Percentiles rank a stretch among this genome's conserved stretches.
These are phyloP conservation scores for Mucor ambiguus DNA, from an alignment of 371 early-diverging fungal genomes.

Conservation along the genomic window DNA sequence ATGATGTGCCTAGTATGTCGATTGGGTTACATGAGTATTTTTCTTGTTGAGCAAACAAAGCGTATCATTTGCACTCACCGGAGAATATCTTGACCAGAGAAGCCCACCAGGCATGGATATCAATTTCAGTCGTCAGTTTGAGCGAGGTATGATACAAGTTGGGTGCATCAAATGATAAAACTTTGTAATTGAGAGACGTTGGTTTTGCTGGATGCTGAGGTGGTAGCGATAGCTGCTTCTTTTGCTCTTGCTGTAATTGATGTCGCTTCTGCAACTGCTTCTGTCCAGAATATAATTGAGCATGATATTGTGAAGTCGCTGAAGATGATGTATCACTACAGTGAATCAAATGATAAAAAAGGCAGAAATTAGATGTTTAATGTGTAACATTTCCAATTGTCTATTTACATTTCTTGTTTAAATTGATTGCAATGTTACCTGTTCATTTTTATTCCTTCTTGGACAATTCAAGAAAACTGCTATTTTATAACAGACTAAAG, in stretches of 20 bases:
- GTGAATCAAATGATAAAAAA: neutral
- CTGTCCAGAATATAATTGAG: constrained; percentile 46
- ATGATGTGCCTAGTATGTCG: constrained; percentile 25
- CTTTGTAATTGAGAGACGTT: constrained; percentile 26
- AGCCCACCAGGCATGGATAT: constrained; percentile 52
- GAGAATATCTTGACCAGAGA: constrained; percentile 44
- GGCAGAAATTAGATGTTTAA: neutral
- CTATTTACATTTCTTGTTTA: neutral
- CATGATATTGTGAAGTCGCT: constrained; percentile 52
- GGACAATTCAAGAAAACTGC: neutral
- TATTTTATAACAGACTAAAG: neutral
- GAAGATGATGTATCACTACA: constrained; percentile 24
- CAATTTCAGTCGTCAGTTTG: constrained; percentile 43
- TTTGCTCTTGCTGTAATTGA: constrained; percentile 31
- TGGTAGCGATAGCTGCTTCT: constrained; percentile 22
- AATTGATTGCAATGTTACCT: constrained; percentile 1
- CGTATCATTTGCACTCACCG: constrained; percentile 5
- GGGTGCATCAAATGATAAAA: constrained; percentile 46
- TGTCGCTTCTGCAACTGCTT: constrained; percentile 39
- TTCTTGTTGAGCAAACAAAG: neutral
- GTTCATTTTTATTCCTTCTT: constrained; percentile 2
- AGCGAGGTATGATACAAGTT: constrained; percentile 53
- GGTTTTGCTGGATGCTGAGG: constrained; percentile 15
- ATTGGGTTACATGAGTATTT: too few species aligned
- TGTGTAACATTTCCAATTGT: neutral